phyloP scores from a whole-genome alignment of 2,329 filamentous ascomycete species.

The Calycina herbarum region DNA sequence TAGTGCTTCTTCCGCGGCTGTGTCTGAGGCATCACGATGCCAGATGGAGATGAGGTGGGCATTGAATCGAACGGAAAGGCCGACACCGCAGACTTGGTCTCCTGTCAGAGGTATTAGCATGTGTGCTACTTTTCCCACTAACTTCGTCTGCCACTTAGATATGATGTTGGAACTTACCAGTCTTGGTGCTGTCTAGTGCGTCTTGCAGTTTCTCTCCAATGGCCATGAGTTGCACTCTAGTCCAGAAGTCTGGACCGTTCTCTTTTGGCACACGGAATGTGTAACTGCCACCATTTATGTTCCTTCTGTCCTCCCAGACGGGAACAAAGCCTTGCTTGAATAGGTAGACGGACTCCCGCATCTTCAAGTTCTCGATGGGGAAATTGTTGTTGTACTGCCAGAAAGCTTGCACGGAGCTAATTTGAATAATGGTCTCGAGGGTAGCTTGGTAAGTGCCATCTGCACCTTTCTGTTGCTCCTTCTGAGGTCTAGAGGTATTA shows the following conservation, averaged over 20 bases:
- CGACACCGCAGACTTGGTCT: slow-evolving; percentile 87
- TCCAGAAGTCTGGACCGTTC: slow-evolving; percentile 74
- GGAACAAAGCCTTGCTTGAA: slow-evolving; percentile 78
- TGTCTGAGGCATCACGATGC: slow-evolving; percentile 84
- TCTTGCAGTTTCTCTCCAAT: slow-evolving; percentile 80
- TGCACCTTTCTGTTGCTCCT: slow-evolving; percentile 39
- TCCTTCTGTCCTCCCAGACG: slow-evolving; percentile 84
- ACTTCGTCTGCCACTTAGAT: background rate
- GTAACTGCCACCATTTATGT: slow-evolving; percentile 84
- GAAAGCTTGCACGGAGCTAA: slow-evolving; percentile 83
- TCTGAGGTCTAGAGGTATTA: slow-evolving; percentile 35
- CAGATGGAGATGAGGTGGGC: slow-evolving; percentile 86
- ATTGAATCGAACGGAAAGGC: slow-evolving; percentile 85
- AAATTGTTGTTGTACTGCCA: slow-evolving; percentile 83
- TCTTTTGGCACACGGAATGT: slow-evolving; percentile 86
- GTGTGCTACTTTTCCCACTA: background rate
- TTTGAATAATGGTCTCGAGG: slow-evolving; percentile 64
- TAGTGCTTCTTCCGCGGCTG: slow-evolving; percentile 74
- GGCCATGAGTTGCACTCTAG: slow-evolving; percentile 75
- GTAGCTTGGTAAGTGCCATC: slow-evolving; percentile 37
- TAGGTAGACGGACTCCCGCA: slow-evolving; percentile 75
- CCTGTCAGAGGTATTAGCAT: slow-evolving; percentile 46
- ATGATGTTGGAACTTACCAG: slow-evolving; percentile 51
- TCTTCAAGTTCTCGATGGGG: slow-evolving; percentile 72
- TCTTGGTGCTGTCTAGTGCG: slow-evolving; percentile 56